These are phyloP conservation scores for Lyophyllum shimeji DNA, from an alignment of 768 basidiomycete genomes.

Conservation along the genomic window DNA sequence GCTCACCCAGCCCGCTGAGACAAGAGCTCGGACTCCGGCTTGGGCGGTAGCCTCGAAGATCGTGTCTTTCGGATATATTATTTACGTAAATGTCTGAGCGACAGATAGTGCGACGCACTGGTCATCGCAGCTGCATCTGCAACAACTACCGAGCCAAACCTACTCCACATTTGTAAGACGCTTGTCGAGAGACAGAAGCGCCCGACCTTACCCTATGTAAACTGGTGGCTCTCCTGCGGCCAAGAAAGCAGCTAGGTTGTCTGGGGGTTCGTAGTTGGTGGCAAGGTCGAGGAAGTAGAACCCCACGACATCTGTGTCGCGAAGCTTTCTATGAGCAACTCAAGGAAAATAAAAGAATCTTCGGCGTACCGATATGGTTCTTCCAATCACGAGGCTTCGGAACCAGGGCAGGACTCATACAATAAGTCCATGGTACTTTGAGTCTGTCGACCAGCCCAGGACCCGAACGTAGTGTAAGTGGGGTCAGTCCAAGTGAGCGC, in stretches of 20 bases:
- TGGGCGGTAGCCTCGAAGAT: conserved; percentile 58
- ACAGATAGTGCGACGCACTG: conserved; percentile 27
- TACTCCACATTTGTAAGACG: conserved; percentile 13
- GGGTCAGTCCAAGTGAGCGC: conserved; percentile 44
- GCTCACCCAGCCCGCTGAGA: conserved; percentile 62
- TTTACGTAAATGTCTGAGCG: neutral
- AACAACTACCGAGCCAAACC: conserved; percentile 64
- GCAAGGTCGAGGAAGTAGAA: conserved; percentile 63
- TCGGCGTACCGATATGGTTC: conserved; percentile 51
- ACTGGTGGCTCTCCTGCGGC: conserved; percentile 50
- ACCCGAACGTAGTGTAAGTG: conserved; percentile 49
- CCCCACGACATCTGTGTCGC: conserved; percentile 53
- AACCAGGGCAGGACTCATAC: conserved; percentile 57
- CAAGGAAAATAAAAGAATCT: neutral
- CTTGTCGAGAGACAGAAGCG: neutral
- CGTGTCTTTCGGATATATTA: conserved; percentile 33
- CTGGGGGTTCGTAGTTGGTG: conserved; percentile 43
- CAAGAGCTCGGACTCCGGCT: conserved; percentile 57
- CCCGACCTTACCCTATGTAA: conserved; percentile 50
- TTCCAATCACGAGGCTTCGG: conserved; percentile 66
- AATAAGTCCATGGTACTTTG: conserved; percentile 63
- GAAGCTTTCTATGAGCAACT: neutral
- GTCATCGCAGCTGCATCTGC: conserved; percentile 53
- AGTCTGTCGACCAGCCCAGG: conserved; percentile 50
- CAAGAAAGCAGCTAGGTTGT: conserved; percentile 49